Conservation (phyloP, 2,329 filamentous ascomycete genomes). For the Pleurostoma richardsiae region DNA sequence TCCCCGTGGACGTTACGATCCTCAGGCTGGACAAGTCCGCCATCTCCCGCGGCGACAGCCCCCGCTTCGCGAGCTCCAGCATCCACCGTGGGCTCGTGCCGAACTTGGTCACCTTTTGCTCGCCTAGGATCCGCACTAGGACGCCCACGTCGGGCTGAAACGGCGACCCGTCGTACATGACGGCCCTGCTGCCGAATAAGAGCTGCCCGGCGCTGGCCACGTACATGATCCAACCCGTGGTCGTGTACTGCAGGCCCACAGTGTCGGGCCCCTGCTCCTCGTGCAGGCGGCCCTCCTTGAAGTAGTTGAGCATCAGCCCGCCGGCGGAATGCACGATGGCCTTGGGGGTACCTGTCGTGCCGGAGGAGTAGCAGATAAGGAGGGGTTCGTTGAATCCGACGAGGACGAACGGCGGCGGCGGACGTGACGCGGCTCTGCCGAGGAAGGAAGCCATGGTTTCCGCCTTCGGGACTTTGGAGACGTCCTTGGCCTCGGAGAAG, state of each 20-base stretch:
- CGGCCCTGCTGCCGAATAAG: constrained; percentile 51
- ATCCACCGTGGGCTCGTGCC: constrained; percentile 76
- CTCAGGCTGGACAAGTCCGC: constrained; percentile 58
- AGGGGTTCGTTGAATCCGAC: constrained; percentile 70
- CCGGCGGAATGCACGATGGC: constrained; percentile 78
- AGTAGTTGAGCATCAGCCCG: constrained; percentile 48
- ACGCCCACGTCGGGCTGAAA: constrained; percentile 64
- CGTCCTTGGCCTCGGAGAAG: constrained; percentile 56
- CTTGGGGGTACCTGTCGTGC: constrained; percentile 79
- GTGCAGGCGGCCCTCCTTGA: constrained; percentile 56
- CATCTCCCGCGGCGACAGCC: constrained; percentile 55
- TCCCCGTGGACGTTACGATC: constrained; percentile 68
- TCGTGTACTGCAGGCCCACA: constrained; percentile 52
- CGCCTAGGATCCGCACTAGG: constrained; percentile 57
- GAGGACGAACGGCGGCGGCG: constrained; percentile 48
- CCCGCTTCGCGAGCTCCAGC: constrained; percentile 62
- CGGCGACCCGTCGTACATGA: constrained; percentile 82
- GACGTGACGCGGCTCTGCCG: constrained; percentile 15
- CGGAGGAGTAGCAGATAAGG: constrained; percentile 72
- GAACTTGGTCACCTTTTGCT: constrained; percentile 65
- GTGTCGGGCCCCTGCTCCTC: constrained; percentile 31
- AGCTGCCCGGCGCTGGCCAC: constrained; percentile 55
- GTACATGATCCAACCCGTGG: constrained; percentile 89
- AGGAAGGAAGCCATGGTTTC: constrained; percentile 43
- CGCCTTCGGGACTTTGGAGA: constrained; percentile 44